phyloP scores from a whole-genome alignment of 148 eudicot species.

The Beta vulgaris region DNA sequence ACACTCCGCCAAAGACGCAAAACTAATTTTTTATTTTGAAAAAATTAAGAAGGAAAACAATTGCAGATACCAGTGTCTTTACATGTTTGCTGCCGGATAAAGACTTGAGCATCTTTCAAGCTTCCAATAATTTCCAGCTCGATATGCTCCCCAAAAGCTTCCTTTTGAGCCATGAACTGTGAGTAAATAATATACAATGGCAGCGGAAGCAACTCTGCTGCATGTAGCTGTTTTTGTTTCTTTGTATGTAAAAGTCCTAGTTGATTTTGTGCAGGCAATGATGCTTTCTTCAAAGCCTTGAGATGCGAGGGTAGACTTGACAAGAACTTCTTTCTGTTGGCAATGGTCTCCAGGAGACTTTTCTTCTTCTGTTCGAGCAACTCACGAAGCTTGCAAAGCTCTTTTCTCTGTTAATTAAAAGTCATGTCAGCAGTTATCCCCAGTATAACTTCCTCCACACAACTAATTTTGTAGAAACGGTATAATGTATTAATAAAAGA shows the following conservation, averaged over 20 bases:
- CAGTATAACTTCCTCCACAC: not conserved
- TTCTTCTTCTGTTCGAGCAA: constrained; percentile 73
- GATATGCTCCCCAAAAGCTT: constrained; percentile 83
- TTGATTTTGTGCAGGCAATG: constrained; percentile 86
- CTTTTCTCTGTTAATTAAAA: constrained; percentile 80
- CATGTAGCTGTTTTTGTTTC: constrained; percentile 79
- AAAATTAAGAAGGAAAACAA: not conserved
- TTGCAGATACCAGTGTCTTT: constrained; percentile 56
- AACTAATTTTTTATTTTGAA: too few relatives aligned
- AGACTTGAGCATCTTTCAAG: constrained; percentile 83
- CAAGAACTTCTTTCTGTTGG: constrained; percentile 81
- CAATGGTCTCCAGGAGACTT: constrained; percentile 68
- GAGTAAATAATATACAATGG: constrained; percentile 93
- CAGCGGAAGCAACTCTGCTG: constrained; percentile 91
- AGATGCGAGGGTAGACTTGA: constrained; percentile 98
- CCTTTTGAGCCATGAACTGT: constrained; percentile 89
- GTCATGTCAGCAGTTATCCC: constrained; percentile 5
- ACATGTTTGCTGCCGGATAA: constrained; percentile 74
- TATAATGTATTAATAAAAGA: not conserved
- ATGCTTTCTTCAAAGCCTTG: constrained; percentile 92
- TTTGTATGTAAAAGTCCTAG: constrained; percentile 77
- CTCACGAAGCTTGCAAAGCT: constrained; percentile 81
- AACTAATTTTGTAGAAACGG: not conserved
- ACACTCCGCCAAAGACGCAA: too few relatives aligned
- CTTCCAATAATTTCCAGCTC: constrained; percentile 87